A percentile compares a stretch with the other conserved stretches of the same genome.
Conservation (phyloP, 208 protist genomes). For the Vickermania ingenoplastis region DNA sequence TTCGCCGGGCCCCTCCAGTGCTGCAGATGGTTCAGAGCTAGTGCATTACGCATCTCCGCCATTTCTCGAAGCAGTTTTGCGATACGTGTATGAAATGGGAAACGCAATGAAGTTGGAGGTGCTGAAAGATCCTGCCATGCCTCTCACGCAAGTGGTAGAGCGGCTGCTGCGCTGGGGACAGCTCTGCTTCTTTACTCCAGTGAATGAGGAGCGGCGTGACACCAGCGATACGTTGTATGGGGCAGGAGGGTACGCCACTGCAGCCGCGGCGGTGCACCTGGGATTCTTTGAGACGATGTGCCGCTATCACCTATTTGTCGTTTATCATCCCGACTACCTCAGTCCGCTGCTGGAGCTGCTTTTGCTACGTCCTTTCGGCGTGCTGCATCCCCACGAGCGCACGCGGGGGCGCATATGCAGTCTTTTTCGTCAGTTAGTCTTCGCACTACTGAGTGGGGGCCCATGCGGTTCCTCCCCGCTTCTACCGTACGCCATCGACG, state of each 20-base stretch:
- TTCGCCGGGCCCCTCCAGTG: not conserved
- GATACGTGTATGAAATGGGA: slow-evolving; percentile 70
- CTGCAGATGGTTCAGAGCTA: not conserved
- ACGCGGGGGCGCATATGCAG: slow-evolving; percentile 63
- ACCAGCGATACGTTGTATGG: not conserved
- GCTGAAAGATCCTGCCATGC: slow-evolving; percentile 22
- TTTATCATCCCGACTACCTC: slow-evolving; percentile 38
- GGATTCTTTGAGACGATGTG: slow-evolving; percentile 73
- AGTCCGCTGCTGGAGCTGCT: slow-evolving; percentile 55
- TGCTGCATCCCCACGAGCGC: slow-evolving; percentile 42
- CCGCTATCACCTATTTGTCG: slow-evolving; percentile 63
- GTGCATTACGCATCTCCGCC: not conserved
- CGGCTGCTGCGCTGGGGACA: slow-evolving; percentile 17
- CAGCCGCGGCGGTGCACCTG: slow-evolving; percentile 40
- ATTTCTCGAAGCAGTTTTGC: slow-evolving; percentile 43
- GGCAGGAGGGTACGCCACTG: slow-evolving; percentile 1
- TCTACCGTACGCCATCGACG: slow-evolving; percentile 30
- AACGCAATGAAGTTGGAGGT: slow-evolving; percentile 46
- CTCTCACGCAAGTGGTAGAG: slow-evolving; percentile 35
- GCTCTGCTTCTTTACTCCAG: not conserved
- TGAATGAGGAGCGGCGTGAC: not conserved
- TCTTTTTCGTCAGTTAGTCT: slow-evolving; percentile 56
- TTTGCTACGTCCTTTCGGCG: slow-evolving; percentile 49
- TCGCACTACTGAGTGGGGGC: slow-evolving; percentile 18
- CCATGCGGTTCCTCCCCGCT: slow-evolving; percentile 12